Evolutionary conservation across 495 filamentous ascomycete species (phyloP).

Genomic region (Trichoderma orchidacearum): DNA sequence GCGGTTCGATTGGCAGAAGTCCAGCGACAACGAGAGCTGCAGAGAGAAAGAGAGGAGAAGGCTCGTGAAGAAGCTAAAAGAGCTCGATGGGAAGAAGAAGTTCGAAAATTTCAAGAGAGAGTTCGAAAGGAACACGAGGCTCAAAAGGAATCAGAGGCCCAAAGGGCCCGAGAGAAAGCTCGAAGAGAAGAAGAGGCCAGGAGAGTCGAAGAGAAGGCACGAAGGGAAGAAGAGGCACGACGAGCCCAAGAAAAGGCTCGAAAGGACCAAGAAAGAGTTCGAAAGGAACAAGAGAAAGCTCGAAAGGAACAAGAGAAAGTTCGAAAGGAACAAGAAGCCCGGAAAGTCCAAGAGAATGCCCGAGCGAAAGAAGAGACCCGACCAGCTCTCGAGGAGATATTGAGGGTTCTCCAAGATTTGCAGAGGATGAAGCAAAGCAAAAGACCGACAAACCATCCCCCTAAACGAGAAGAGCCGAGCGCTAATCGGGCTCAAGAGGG

Average conservation of each 20-base stretch:
- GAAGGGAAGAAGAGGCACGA: not conserved
- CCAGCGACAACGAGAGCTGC: not conserved
- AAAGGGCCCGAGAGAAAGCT: not conserved
- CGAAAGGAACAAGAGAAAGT: not conserved
- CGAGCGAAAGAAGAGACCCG: not conserved
- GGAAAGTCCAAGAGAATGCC: not conserved
- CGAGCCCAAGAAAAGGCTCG: not conserved
- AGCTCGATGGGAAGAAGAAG: no score
- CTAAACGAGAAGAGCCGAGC: not conserved
- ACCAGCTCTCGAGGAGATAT: no score
- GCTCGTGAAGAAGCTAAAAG: not conserved
- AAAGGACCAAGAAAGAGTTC: not conserved
- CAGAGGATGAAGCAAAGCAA: no score
- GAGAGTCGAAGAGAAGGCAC: not conserved
- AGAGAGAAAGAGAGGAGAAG: not conserved
- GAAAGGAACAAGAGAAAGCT: not conserved
- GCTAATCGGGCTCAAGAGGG: not conserved
- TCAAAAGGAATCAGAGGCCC: not conserved
- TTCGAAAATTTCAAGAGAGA: not conserved
- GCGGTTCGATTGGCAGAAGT: not conserved
- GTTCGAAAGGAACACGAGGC: not conserved
- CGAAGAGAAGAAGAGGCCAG: not conserved
- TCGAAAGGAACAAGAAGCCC: not conserved
- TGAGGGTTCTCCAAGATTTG: no score
- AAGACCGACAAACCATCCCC: not conserved